phyloP scores from a whole-genome alignment of 768 basidiomycete species.

The Agaricus sinodeliciosus region DNA sequence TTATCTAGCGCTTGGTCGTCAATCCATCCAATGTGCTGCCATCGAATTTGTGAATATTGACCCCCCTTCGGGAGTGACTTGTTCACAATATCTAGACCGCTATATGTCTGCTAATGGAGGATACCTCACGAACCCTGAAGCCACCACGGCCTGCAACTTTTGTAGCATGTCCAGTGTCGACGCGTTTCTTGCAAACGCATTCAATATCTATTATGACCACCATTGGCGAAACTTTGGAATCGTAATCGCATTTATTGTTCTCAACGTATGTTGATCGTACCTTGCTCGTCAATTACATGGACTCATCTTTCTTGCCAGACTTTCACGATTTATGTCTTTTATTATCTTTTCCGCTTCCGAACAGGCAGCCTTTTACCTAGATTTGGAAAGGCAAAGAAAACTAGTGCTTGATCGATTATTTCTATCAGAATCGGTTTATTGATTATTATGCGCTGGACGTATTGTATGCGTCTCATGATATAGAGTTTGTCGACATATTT shows the following conservation, averaged over 20 bases:
- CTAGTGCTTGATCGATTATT: constrained; percentile 8
- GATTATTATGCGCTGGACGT: background rate
- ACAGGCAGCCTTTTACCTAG: constrained; percentile 23
- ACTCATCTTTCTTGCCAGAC: constrained; percentile 22
- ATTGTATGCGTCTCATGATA: background rate
- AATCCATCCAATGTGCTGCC: constrained; percentile 39
- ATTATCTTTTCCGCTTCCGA: constrained; percentile 46
- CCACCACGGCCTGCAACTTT: constrained; percentile 46
- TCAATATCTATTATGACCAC: constrained; percentile 52
- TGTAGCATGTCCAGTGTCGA: constrained; percentile 59
- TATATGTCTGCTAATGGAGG: constrained; percentile 50
- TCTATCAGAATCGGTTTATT: background rate
- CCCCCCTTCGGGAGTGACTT: constrained; percentile 48
- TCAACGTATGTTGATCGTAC: constrained; percentile 37
- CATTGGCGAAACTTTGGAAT: constrained; percentile 52
- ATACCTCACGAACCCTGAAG: constrained; percentile 48
- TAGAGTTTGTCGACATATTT: too few relatives aligned
- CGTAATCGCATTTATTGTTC: constrained; percentile 36
- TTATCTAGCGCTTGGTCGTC: constrained; percentile 31
- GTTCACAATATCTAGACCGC: constrained; percentile 40
- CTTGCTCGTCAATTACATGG: background rate
- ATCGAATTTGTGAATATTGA: constrained; percentile 47
- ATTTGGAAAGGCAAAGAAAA: constrained; percentile 17
- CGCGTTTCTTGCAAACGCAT: constrained; percentile 39
- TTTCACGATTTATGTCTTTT: constrained; percentile 32